phyloP scores from a whole-genome alignment of 495 filamentous ascomycete species.

The Penicillium desertorum region DNA sequence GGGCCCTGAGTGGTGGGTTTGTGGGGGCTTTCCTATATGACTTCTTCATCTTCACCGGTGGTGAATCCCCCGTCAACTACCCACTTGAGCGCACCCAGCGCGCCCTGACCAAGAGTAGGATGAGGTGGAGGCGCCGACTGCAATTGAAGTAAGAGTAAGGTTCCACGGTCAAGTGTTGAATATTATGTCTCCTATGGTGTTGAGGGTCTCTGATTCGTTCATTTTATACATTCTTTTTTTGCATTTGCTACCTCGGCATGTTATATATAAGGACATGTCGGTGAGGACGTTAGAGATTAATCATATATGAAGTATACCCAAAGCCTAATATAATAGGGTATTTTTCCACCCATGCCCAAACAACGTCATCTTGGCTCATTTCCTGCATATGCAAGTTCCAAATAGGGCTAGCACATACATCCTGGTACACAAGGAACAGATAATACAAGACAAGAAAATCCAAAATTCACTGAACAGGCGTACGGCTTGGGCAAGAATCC shows the following conservation, averaged over 20 bases:
- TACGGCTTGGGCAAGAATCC: not conserved
- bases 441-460: not conserved
- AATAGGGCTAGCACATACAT: not conserved
- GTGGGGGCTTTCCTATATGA: slow-evolving; percentile 53
- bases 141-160: slow-evolving; percentile 10
- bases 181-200: not conserved
- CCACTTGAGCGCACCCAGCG: slow-evolving; percentile 41
- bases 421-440: slow-evolving; percentile 10
- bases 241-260: not conserved
- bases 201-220: not conserved
- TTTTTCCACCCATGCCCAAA: not conserved
- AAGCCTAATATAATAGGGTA: not conserved
- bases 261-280: not conserved
- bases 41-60: slow-evolving; percentile 53
- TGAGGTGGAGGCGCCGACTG: slow-evolving; percentile 36
- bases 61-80: slow-evolving; percentile 54
- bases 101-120: slow-evolving; percentile 34
- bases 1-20: slow-evolving; percentile 44
- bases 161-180: not conserved
- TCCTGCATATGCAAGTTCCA: slow-evolving; percentile 12
- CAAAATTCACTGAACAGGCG: not conserved
- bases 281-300: not conserved
- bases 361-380: not conserved
- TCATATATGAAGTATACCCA: not conserved
- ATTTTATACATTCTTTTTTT: not conserved